Evolutionary conservation across 768 basidiomycete genomes (phyloP).

Genomic region (Myochromella boudieri): DNA sequence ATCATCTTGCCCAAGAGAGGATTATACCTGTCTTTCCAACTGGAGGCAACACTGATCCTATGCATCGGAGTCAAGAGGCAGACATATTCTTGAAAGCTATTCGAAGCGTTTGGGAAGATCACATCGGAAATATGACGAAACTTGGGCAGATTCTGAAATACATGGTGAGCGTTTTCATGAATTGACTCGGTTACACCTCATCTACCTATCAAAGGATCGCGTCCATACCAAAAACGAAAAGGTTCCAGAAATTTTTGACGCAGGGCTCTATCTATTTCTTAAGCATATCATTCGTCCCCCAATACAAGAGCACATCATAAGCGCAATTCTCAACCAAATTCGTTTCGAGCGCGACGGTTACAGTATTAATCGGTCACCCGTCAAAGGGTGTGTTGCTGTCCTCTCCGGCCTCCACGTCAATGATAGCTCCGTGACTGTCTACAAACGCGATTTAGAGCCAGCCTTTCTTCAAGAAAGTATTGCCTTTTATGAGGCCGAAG

Average conservation of each 20-base stretch:
- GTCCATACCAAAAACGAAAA: slow-evolving; percentile 75
- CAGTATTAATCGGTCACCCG: slow-evolving; percentile 85
- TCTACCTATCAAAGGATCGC: slow-evolving; percentile 68
- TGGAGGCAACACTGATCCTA: slow-evolving; percentile 61
- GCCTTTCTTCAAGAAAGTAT: slow-evolving; percentile 75
- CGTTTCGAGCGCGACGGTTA: slow-evolving; percentile 91
- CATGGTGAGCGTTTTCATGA: slow-evolving; percentile 63
- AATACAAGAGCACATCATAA: slow-evolving; percentile 80
- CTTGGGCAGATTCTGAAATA: slow-evolving; percentile 90
- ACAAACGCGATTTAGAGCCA: slow-evolving; percentile 84
- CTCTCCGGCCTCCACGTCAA: slow-evolving; percentile 65
- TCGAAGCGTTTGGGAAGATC: slow-evolving; percentile 90
- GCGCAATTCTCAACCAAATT: slow-evolving; percentile 84
- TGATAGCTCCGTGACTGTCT: slow-evolving; percentile 57
- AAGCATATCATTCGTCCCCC: slow-evolving; percentile 76
- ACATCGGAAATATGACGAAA: slow-evolving; percentile 84
- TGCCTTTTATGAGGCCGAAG: slow-evolving; percentile 78
- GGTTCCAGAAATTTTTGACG: slow-evolving; percentile 79
- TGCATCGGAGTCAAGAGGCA: slow-evolving; percentile 79
- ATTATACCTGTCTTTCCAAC: slow-evolving; percentile 85
- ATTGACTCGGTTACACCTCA: neutral
- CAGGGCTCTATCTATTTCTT: slow-evolving; percentile 82
- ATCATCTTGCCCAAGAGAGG: slow-evolving; percentile 69
- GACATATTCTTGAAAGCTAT: slow-evolving; percentile 84
- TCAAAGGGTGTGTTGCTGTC: slow-evolving; percentile 87